A percentile compares a stretch with the other conserved stretches of the same genome.
Evolutionary conservation across 352 stramenopile genomes (phyloP).

Genomic region (Phytophthora parvispora): DNA sequence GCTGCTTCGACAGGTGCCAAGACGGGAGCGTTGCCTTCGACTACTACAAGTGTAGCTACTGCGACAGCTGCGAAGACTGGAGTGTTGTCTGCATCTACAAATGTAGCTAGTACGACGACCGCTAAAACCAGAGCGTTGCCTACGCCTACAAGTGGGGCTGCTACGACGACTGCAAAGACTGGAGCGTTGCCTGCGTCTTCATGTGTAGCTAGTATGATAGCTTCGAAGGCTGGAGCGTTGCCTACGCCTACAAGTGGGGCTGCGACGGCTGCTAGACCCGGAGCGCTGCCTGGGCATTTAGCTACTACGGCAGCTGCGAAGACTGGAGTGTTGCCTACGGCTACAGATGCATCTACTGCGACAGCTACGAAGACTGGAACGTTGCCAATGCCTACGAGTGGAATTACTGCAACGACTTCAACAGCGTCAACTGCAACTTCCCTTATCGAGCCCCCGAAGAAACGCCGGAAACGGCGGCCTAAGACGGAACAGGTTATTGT

Average conservation of each 20-base stretch:
- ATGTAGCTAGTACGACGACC: too few relatives aligned
- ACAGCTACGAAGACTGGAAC: background rate
- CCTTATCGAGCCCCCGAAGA: conserved; percentile 14
- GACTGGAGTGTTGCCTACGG: background rate
- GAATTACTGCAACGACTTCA: background rate
- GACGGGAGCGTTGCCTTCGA: too few relatives aligned
- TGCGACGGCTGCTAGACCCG: conserved; percentile 6
- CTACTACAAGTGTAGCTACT: too few relatives aligned
- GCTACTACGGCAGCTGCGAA: conserved; percentile 8
- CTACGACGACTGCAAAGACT: too few relatives aligned
- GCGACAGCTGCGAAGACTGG: too few relatives aligned
- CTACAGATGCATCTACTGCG: background rate
- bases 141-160: too few relatives aligned
- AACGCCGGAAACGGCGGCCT: conserved; percentile 46
- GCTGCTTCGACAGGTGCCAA: too few relatives aligned
- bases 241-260: background rate
- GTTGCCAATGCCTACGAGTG: conserved; percentile 1
- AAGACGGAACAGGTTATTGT: conserved; percentile 69
- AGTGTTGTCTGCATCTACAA: too few relatives aligned
- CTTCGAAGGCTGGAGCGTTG: background rate
- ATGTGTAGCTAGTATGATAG: too few relatives aligned
- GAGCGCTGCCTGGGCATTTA: background rate
- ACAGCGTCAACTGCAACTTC: conserved; percentile 8
- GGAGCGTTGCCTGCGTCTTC: too few relatives aligned
- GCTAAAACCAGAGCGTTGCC: too few relatives aligned